Conservation (phyloP, 371 early-diverging fungal species). For the Circinella umbellata region DNA sequence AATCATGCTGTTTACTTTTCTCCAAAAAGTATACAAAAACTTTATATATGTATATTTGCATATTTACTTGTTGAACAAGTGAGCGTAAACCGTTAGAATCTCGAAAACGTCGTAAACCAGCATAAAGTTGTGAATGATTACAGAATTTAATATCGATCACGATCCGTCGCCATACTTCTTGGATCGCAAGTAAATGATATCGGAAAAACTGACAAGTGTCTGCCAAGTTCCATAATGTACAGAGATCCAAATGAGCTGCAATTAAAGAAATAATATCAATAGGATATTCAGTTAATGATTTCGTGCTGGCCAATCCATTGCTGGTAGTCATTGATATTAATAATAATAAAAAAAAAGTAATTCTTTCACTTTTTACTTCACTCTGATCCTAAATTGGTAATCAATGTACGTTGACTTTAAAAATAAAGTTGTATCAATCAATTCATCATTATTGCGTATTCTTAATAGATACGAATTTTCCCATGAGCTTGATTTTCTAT, state of each 20-base stretch:
- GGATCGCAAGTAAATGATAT: slow-evolving; percentile 32
- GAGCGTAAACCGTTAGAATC: slow-evolving; percentile 38
- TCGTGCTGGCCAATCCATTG: neutral
- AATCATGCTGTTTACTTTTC: too few species aligned
- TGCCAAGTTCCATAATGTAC: slow-evolving; percentile 40
- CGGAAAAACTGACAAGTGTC: slow-evolving; percentile 46
- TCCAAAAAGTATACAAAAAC: too few species aligned
- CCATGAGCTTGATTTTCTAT: too few species aligned
- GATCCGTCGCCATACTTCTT: slow-evolving; percentile 39
- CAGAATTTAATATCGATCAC: slow-evolving; percentile 34
- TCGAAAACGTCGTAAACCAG: slow-evolving; percentile 43
- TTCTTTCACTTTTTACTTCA: too few species aligned
- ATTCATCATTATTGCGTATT: too few species aligned
- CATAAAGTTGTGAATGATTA: slow-evolving; percentile 36
- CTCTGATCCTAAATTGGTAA: too few species aligned
- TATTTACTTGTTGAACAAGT: slow-evolving; percentile 35
- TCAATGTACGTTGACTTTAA: too few species aligned
- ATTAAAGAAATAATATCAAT: slow-evolving; percentile 32
- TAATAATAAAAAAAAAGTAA: too few species aligned
- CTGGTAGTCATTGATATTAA: too few species aligned
- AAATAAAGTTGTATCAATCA: too few species aligned
- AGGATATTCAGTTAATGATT: slow-evolving; percentile 11
- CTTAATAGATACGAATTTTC: too few species aligned
- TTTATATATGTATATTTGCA: neutral
- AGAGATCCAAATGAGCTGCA: slow-evolving; percentile 35